These are phyloP conservation scores for Gentiana dahurica DNA, from an alignment of 257 asterid genomes.

Conservation along the genomic window DNA sequence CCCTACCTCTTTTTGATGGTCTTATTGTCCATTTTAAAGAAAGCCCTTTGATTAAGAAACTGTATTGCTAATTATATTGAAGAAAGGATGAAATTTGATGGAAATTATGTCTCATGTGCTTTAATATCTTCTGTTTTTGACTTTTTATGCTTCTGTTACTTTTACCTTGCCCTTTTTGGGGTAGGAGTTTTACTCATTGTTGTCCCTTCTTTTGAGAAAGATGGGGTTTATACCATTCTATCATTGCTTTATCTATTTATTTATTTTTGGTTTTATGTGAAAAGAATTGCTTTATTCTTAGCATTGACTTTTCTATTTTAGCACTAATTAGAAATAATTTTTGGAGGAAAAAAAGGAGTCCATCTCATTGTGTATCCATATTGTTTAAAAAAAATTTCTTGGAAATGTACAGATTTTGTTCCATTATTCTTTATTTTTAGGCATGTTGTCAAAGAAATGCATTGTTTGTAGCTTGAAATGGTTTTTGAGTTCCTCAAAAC, in stretches of 20 bases:
- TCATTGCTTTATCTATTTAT: conserved; percentile 4
- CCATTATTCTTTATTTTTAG: too few species aligned
- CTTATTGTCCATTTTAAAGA: conserved; percentile 14
- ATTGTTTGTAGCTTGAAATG: too few species aligned
- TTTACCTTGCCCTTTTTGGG: conserved; percentile 27
- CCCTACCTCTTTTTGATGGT: conserved; percentile 52
- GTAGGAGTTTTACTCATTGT: conserved; percentile 20
- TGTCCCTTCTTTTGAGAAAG: conserved; percentile 20
- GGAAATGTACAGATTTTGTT: too few species aligned
- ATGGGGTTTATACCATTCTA: conserved; percentile 15
- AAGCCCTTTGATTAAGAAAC: conserved; percentile 33
- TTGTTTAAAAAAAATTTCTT: too few species aligned
- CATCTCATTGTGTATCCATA: too few species aligned
- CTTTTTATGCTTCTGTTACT: conserved; percentile 21
- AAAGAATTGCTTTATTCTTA: conserved; percentile 9
- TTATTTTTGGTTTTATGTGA: too few species aligned
- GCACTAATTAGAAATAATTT: too few species aligned
- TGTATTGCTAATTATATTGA: conserved; percentile 29
- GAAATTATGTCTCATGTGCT: conserved; percentile 39
- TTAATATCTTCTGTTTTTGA: conserved; percentile 21
- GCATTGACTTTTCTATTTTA: conserved; percentile 17
- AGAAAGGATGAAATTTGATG: conserved; percentile 21
- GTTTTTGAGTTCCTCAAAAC: too few species aligned
- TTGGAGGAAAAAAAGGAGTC: too few species aligned
- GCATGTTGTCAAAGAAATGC: too few species aligned